phyloP scores from a whole-genome alignment of 78 protist genomes.

The Fonticula alba region DNA sequence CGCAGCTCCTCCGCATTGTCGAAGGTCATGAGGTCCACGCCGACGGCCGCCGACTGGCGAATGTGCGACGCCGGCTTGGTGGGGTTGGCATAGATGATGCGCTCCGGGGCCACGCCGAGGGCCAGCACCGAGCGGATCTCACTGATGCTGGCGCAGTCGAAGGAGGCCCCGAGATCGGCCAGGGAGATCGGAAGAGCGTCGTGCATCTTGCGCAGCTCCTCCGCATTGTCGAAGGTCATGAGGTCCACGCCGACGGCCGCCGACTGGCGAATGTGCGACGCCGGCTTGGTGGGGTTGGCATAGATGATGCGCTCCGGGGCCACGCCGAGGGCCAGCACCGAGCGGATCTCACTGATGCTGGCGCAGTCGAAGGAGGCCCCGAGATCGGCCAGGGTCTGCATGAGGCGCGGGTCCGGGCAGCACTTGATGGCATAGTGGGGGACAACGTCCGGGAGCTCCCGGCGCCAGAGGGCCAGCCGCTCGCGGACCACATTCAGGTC shows the following conservation, averaged over 20 bases:
- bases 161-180: constrained; percentile 43
- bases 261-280: too few species aligned
- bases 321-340: constrained; percentile 32
- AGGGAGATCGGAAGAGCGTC: too few species aligned
- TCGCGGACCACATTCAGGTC: too few species aligned
- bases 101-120: constrained; percentile 38
- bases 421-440: constrained; percentile 83
- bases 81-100: constrained; percentile 79
- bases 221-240: constrained; percentile 75
- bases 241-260: constrained; percentile 22
- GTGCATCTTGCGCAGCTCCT: constrained; percentile 70
- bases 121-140: constrained; percentile 43
- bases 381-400: constrained; percentile 34
- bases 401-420: constrained; percentile 44
- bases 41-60: too few species aligned
- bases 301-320: constrained; percentile 52
- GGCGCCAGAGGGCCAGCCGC: constrained; percentile 38
- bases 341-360: constrained; percentile 39
- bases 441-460: constrained; percentile 49
- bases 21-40: constrained; percentile 56
- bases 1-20: constrained; percentile 72
- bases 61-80: constrained; percentile 61
- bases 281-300: constrained; percentile 80
- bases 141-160: constrained; percentile 64
- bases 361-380: constrained; percentile 81